phyloP scores from a whole-genome alignment of 192 early-diverging fungal species.

The Backusella morwellensis region DNA sequence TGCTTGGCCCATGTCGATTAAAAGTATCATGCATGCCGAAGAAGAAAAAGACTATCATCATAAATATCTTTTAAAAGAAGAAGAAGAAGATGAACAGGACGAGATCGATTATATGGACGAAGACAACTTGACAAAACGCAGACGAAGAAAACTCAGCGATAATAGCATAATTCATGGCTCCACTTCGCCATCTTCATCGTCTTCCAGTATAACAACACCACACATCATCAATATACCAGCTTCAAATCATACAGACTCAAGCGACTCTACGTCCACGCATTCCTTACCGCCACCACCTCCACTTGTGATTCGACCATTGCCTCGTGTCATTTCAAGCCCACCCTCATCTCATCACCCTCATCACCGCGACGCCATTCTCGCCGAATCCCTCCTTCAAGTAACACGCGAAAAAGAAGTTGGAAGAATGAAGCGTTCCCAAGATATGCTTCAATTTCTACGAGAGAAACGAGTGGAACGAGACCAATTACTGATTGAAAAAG shows the following conservation, averaged over 20 bases:
- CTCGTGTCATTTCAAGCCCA: slow-evolving; percentile 12
- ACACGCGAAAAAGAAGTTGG: slow-evolving; percentile 33
- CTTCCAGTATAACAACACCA: not conserved
- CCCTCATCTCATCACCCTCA: not conserved
- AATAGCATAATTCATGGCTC: not conserved
- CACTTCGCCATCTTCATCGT: not conserved
- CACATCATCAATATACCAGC: not conserved
- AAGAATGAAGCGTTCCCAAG: slow-evolving; percentile 32
- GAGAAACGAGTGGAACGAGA: slow-evolving; percentile 29
- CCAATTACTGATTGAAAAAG: slow-evolving; percentile 27
- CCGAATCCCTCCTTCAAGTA: slow-evolving; percentile 26
- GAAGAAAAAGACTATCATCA: slow-evolving; percentile 13
- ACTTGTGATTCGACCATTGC: slow-evolving; percentile 17
- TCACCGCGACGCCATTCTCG: slow-evolving; percentile 11
- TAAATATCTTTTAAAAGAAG: not conserved
- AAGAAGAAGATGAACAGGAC: slow-evolving; percentile 11
- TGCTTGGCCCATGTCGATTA: slow-evolving; percentile 33
- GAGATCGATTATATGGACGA: slow-evolving; percentile 6
- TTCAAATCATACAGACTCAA: not conserved
- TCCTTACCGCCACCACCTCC: not conserved
- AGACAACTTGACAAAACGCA: slow-evolving; percentile 9
- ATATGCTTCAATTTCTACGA: slow-evolving; percentile 29
- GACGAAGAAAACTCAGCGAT: slow-evolving; percentile 2
- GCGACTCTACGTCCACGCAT: not conserved
- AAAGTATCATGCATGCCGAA: slow-evolving; percentile 28